Evolutionary conservation across 164 flowering plant species (phyloP).

Genomic region (Akebia trifoliata): DNA sequence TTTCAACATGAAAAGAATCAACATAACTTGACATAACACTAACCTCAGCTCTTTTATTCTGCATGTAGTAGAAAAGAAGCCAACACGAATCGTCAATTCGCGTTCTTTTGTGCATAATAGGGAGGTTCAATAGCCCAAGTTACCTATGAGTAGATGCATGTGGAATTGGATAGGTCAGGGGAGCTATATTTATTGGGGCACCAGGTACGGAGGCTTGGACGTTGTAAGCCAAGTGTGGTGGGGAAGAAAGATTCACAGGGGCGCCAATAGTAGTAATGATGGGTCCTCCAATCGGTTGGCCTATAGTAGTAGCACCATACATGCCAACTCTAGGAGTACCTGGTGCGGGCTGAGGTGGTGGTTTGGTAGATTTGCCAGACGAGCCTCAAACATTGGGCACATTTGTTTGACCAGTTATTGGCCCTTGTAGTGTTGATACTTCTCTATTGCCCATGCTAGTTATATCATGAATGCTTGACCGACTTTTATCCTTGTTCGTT

Average conservation of each 20-base stretch:
- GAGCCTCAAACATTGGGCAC: constrained; percentile 27
- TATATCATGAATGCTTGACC: constrained; percentile 92
- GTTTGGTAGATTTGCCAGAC: constrained; percentile 47
- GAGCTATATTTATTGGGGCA: constrained; percentile 57
- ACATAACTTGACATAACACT: background rate
- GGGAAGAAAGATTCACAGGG: constrained; percentile 61
- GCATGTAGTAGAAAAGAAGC: background rate
- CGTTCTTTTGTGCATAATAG: constrained; percentile 3
- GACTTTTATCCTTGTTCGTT: constrained; percentile 85
- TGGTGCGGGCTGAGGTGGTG: constrained; percentile 31
- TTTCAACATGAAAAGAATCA: constrained; percentile 15
- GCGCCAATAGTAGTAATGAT: constrained; percentile 77
- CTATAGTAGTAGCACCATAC: constrained; percentile 62
- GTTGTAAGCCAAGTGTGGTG: constrained; percentile 67
- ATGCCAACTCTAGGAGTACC: constrained; percentile 40
- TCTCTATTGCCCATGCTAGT: constrained; percentile 66
- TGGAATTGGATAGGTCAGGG: constrained; percentile 62
- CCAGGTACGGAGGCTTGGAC: constrained; percentile 70
- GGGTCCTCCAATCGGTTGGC: constrained; percentile 83
- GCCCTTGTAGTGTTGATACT: constrained; percentile 54
- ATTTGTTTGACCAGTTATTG: constrained; percentile 71
- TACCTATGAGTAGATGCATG: constrained; percentile 63
- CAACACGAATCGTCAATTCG: background rate
- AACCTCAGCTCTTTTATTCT: constrained; percentile 1
- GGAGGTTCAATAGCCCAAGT: constrained; percentile 8